Conservation (phyloP, 208 protist genomes). For the Leishmania turanica region DNA sequence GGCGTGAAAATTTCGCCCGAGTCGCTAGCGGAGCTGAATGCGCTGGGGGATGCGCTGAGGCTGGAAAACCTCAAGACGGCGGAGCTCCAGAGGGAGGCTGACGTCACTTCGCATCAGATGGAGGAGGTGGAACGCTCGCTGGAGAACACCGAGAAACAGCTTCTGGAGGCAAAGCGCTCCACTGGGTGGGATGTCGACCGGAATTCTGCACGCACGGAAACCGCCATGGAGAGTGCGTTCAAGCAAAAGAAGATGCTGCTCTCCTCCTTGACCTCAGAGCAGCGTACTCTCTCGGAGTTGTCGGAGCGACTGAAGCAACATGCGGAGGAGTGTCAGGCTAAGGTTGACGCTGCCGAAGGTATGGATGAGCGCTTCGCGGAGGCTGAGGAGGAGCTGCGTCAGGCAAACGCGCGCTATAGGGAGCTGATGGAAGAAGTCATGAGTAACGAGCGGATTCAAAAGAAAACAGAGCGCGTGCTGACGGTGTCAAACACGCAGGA, state of each 20-base stretch:
- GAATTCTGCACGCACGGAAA: conserved; percentile 18
- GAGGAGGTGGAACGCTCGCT: conserved; percentile 68
- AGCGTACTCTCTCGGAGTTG: conserved; percentile 35
- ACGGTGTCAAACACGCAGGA: conserved; percentile 39
- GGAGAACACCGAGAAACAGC: conserved; percentile 42
- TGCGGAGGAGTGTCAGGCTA: conserved; percentile 45
- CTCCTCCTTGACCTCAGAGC: conserved; percentile 37
- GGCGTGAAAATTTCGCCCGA: conserved; percentile 66
- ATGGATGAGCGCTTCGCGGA: conserved; percentile 53
- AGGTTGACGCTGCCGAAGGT: conserved; percentile 42
- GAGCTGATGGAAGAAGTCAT: conserved; percentile 57
- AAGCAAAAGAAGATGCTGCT: conserved; percentile 33
- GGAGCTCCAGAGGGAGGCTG: conserved; percentile 57
- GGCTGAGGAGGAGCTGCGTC: conserved; percentile 51
- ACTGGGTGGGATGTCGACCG: conserved; percentile 54
- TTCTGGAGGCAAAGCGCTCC: conserved; percentile 60
- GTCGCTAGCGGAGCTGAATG: conserved; percentile 59
- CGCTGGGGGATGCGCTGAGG: conserved; percentile 76
- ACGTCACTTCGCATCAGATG: conserved; percentile 47
- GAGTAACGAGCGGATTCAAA: conserved; percentile 71
- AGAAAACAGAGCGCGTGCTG: conserved; percentile 84
- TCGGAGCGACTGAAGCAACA: conserved; percentile 52
- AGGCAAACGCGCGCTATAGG: conserved; percentile 40
- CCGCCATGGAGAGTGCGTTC: conserved; percentile 55
- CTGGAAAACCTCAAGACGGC: conserved; percentile 59